Base-by-base conservation (phyloP, 2,329 filamentous ascomycete genomes). In the Verticillium zaregamsianum region DNA sequence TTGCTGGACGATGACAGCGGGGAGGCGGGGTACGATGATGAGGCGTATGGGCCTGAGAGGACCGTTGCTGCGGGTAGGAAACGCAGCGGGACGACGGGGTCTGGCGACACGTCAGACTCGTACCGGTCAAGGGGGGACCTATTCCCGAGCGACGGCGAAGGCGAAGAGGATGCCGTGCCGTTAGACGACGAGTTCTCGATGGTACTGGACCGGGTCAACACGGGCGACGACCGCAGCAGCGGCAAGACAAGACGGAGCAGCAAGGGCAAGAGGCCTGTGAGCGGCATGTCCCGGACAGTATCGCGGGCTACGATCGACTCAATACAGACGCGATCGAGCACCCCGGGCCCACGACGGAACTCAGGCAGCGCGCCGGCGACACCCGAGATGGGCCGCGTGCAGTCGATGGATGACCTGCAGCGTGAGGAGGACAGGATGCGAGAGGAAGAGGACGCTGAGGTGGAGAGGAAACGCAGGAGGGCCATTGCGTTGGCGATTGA, bases 101-200 rank as follows among this genome's bases (percentile, higher is more conserved):
- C 92, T 14, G 89, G 90, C 49, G 89, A 89, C 66, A 97, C 93
- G 1, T 90, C 87, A 32, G 93, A 94, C 72, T 97, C 93, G 6
- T 87, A 90, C 66, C 90, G 93, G 69, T 97, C 93, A 12, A 82
- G 94, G 56, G 93, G 93, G 2, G 94, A 98, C 75, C 79, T 98
- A 14, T 95, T 97, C 67, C 92, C 92, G 0, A 97, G 93, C 69
- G 93, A 96, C 65, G 86, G 84, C 56, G 86, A 89, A 69, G 92
- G 93, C 59, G 92, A 96, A 65, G 93, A 96, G 73, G 94, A 98
- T 75, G 94, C 94, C 1, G 86, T 97, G n/a, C 91, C 93, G 14
- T 78, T 98, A 20, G 92, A 94, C 68, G 94, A 97, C 71, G 93
- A 97, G 70, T 96, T 98, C 68, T 91, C 93, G 3, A 88, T 96